Percentiles rank a stretch among this genome's conserved stretches.
These are phyloP conservation scores for Calocera viscosa DNA, from an alignment of 768 basidiomycete species.

Conservation along the genomic window DNA sequence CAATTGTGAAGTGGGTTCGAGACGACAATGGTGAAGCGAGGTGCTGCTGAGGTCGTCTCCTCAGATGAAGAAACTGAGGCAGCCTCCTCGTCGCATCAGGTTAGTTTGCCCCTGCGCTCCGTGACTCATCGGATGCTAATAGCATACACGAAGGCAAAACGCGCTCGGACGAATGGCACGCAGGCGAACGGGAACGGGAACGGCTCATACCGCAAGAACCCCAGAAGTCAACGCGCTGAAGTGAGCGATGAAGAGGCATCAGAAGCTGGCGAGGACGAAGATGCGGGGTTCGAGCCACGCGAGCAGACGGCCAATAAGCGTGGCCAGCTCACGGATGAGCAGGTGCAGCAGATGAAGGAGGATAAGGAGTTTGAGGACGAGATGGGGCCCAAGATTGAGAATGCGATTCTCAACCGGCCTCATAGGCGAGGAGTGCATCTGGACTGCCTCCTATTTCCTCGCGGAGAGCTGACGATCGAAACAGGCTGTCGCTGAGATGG, in stretches of 20 bases:
- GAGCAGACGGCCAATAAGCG: conserved; percentile 31
- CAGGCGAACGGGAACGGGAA: conserved; percentile 4
- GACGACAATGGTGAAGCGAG: conserved; percentile 27
- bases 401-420: conserved; percentile 37
- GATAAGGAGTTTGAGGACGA: conserved; percentile 50
- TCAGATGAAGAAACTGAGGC: background rate
- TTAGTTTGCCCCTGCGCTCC: background rate
- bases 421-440: conserved; percentile 38
- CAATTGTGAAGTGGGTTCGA: background rate
- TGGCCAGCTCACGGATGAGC: background rate
- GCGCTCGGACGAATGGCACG: background rate
- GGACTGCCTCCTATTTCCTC: background rate
- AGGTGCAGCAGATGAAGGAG: conserved; percentile 17
- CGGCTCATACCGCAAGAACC: background rate
- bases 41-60: conserved; percentile 7
- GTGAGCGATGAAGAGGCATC: conserved; percentile 18
- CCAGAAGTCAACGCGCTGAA: conserved; percentile 9
- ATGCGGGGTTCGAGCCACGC: conserved; percentile 18
- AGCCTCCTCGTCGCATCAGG: background rate
- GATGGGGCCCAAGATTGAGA: conserved; percentile 44
- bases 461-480: background rate
- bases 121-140: background rate
- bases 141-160: conserved; percentile 1
- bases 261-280: conserved; percentile 17
- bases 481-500: conserved; percentile 71